Conservation (phyloP, 306 rosid genomes). For the Cicer yamashitae region DNA sequence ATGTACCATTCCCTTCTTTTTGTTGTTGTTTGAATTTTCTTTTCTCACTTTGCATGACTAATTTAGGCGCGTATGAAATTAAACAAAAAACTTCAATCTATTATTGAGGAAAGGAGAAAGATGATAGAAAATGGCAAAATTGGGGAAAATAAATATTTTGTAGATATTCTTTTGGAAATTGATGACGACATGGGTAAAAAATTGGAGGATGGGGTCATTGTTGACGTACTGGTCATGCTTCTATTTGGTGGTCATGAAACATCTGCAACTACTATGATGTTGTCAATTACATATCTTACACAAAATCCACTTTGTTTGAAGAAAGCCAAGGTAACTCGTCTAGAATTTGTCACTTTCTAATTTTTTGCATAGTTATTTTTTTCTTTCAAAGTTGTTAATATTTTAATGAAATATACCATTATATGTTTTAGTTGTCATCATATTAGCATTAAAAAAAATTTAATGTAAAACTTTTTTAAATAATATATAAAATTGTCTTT, state of each 20-base stretch:
- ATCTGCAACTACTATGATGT: background rate
- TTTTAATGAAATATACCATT: no score
- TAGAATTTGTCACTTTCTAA: no score
- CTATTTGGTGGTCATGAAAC: conserved; percentile 25
- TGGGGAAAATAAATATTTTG: conserved; percentile 46
- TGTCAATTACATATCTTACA: background rate
- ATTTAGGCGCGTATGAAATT: conserved; percentile 45
- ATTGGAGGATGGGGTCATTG: conserved; percentile 54
- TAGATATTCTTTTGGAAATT: conserved; percentile 51
- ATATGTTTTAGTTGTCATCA: no score
- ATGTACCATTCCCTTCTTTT: no score
- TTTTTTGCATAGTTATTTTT: no score
- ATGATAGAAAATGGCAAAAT: background rate
- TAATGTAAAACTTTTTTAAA: no score
- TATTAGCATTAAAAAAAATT: no score
- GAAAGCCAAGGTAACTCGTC: background rate
- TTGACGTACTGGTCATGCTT: conserved; percentile 39
- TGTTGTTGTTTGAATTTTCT: background rate
- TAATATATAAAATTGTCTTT: no score
- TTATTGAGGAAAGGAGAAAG: conserved; percentile 35
- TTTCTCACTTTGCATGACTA: background rate
- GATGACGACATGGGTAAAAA: conserved; percentile 47
- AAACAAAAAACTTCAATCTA: background rate
- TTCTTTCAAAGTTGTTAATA: no score
- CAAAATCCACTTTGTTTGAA: background rate